A percentile compares a stretch with the other conserved stretches of the same genome.
Conservation (phyloP, 2,329 filamentous ascomycete species). For the Amylocarpus encephaloides region DNA sequence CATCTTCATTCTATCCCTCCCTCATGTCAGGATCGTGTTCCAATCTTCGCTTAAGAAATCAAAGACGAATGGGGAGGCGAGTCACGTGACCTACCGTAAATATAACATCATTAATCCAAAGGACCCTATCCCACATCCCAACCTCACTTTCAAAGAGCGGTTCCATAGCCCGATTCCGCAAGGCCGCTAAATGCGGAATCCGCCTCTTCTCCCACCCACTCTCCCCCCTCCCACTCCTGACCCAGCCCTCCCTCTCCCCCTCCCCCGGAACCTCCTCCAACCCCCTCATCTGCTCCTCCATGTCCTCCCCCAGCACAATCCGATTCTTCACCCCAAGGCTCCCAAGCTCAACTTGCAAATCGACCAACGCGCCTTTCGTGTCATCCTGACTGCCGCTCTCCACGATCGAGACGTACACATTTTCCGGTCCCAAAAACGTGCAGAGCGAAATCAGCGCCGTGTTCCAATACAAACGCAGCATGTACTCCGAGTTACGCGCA, state of each 20-base stretch:
- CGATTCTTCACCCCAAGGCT: slow-evolving; percentile 39
- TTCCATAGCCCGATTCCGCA: slow-evolving; percentile 57
- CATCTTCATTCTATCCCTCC: slow-evolving; percentile 43
- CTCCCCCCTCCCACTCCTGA: slow-evolving; percentile 47
- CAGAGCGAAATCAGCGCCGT: slow-evolving; percentile 52
- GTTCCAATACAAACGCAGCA: slow-evolving; percentile 58
- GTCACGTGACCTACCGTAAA: slow-evolving; percentile 41
- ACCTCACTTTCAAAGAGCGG: slow-evolving; percentile 11
- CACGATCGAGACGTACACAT: slow-evolving; percentile 61
- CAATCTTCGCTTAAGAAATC: not conserved
- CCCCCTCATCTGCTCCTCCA: slow-evolving; percentile 13
- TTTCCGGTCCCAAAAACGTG: slow-evolving; percentile 50
- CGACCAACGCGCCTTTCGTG: slow-evolving; percentile 54
- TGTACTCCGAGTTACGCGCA: slow-evolving; percentile 59
- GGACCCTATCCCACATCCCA: slow-evolving; percentile 44
- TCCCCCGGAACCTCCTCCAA: slow-evolving; percentile 13
- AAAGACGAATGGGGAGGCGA: not conserved
- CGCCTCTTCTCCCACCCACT: slow-evolving; percentile 40
- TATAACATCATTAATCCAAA: slow-evolving; percentile 59
- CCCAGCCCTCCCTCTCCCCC: slow-evolving; percentile 47
- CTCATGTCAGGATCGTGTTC: not conserved
- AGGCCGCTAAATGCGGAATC: slow-evolving; percentile 60
- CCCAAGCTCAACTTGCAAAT: slow-evolving; percentile 50
- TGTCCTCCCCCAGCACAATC: slow-evolving; percentile 16
- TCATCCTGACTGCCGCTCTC: slow-evolving; percentile 66